phyloP scores from a whole-genome alignment of 2,329 filamentous ascomycete genomes.

The Aspergillus sp. region DNA sequence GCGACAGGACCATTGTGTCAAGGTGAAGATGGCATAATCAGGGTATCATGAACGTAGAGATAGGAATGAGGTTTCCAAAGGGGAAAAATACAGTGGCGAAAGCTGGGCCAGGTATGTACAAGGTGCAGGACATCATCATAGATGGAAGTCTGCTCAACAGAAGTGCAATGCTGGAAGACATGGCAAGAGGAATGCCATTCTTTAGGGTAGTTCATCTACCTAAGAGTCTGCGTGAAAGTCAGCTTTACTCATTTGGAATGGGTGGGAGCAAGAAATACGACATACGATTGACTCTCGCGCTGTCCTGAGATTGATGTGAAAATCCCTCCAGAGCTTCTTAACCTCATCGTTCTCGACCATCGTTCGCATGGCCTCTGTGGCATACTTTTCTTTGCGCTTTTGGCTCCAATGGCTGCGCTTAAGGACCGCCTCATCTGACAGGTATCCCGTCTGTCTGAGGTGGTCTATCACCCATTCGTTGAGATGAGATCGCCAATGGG shows the following conservation, averaged over 20 bases:
- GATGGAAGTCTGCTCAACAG: too few relatives aligned
- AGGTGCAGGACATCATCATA: too few relatives aligned
- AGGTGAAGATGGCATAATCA: too few relatives aligned
- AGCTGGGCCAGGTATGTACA: too few relatives aligned
- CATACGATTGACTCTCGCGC: constrained; percentile 53
- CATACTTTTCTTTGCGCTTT: constrained; percentile 59
- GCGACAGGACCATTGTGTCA: too few relatives aligned
- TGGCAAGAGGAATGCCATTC: too few relatives aligned
- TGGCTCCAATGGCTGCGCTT: constrained; percentile 61
- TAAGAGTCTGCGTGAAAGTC: too few relatives aligned
- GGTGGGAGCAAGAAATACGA: neutral
- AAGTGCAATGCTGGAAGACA: too few relatives aligned
- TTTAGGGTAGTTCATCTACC: too few relatives aligned
- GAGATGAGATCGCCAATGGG: constrained; percentile 75
- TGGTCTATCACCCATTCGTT: constrained; percentile 68
- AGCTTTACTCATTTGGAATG: neutral
- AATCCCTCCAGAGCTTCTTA: constrained; percentile 62
- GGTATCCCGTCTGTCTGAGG: constrained; percentile 58
- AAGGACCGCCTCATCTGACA: constrained; percentile 57
- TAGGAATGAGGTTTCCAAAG: too few relatives aligned
- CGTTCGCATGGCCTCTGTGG: constrained; percentile 61
- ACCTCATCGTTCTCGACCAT: constrained; percentile 64
- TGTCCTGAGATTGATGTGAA: constrained; percentile 60
- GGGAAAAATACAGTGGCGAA: too few relatives aligned
- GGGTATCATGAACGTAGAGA: too few relatives aligned